phyloP scores from a whole-genome alignment of 129 eudicot genomes.

The Escallonia herrerae region DNA sequence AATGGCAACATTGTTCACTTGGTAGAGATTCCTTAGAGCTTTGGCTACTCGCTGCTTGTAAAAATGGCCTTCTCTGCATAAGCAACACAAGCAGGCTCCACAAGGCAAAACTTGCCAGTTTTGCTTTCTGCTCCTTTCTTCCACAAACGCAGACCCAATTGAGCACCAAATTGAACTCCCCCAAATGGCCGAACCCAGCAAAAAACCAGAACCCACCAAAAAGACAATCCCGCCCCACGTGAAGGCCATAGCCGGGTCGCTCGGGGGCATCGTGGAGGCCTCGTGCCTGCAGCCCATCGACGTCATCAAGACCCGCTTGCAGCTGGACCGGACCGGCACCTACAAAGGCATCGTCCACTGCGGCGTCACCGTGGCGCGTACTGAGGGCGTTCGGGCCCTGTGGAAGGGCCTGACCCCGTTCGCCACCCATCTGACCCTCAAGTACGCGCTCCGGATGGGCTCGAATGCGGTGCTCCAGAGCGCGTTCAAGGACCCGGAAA shows the following conservation, averaged over 20 bases:
- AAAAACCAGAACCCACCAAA: constrained; percentile 5
- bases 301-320: constrained; percentile 87
- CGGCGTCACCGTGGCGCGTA: constrained; percentile 42
- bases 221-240: constrained; percentile 59
- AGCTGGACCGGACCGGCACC: constrained; percentile 59
- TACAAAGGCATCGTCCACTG: constrained; percentile 89
- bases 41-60: no score
- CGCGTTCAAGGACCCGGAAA: constrained; percentile 60
- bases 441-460: constrained; percentile 82
- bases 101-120: no score
- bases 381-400: constrained; percentile 77
- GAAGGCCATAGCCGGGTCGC: constrained; percentile 76
- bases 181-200: constrained; percentile 18
- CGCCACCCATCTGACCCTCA: constrained; percentile 82
- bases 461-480: constrained; percentile 71
- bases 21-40: no score
- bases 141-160: not conserved
- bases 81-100: no score
- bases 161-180: not conserved
- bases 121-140: no score
- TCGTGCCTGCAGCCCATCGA: constrained; percentile 85
- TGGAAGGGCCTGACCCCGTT: constrained; percentile 95
- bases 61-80: no score
- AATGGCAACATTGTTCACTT: no score
- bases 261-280: constrained; percentile 82